Evolutionary conservation across 805 yeast genomes (phyloP).

Genomic region (Ogataea nitratoaversa): DNA sequence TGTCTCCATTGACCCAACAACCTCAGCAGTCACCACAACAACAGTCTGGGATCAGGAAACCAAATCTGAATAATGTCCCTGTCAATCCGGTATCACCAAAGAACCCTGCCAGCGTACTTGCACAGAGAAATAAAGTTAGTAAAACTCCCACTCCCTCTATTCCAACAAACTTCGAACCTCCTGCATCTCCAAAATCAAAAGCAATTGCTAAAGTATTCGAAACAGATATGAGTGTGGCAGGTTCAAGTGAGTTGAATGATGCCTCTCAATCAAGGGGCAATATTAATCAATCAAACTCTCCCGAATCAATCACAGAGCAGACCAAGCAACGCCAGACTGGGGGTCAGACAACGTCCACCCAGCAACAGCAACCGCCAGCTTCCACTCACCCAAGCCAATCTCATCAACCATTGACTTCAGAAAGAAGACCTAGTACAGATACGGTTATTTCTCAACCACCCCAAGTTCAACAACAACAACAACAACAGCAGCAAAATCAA

Average conservation of each 20-base stretch:
- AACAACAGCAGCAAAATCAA: conserved; percentile 16
- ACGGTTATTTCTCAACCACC: conserved; percentile 23
- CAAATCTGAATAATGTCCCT: neutral
- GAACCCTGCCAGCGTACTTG: conserved; percentile 2
- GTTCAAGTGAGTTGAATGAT: conserved; percentile 23
- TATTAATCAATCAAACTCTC: conserved; percentile 18
- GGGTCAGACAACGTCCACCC: conserved; percentile 2
- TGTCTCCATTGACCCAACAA: neutral
- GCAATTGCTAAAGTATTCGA: conserved; percentile 16
- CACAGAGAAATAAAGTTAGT: conserved; percentile 6
- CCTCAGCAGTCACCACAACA: neutral
- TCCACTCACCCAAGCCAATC: neutral
- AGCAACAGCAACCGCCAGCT: conserved; percentile 1
- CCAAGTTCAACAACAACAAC: conserved; percentile 10
- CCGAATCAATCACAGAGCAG: conserved; percentile 20
- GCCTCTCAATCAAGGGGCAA: conserved; percentile 12
- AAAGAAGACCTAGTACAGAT: conserved; percentile 25
- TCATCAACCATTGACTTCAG: neutral
- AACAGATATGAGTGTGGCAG: conserved; percentile 24
- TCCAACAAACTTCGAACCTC: conserved; percentile 16
- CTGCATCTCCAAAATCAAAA: conserved; percentile 23
- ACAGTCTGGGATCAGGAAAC: neutral
- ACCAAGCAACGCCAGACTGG: conserved; percentile 2
- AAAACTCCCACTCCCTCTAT: conserved; percentile 22
- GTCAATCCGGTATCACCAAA: conserved; percentile 3